Evolutionary conservation across 345 rosid species (phyloP), one percentile per base, ranked within the genome.

Genomic region (Xanthoceras sorbifolium): DNA sequence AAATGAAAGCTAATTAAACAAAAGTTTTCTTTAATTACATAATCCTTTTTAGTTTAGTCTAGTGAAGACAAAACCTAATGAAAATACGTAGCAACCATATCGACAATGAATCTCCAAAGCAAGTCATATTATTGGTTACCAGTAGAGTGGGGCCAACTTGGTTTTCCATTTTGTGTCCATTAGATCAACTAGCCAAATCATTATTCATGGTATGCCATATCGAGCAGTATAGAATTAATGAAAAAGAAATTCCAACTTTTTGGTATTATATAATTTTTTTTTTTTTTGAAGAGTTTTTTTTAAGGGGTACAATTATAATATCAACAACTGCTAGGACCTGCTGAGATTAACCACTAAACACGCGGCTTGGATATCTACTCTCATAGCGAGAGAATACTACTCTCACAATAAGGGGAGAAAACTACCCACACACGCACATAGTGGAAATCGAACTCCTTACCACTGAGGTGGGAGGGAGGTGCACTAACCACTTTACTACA

Each of bases 91-190:
- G 20, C 11, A 31, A 68, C 65, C 79, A 80, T 25, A 66, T 20
- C 63, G 67, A 83, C 73, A 73, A 6, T 57, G 71, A 11, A 75
- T 81, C 76, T 59, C 61, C 74, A 28, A 71, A 74, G 52, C 76
- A 72, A 69, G 75, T 55, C 38, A 0, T 28, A 54, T 54, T 67
- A 18, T 34, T 42, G 64, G 60, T 31, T 76, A 4, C 46, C n/a
- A 28, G 6, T 6, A 2, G 52, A 52, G 69, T 36, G 73, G 81
- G 64, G 70, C n/a, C 46, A 44, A 44, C 46, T 28, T 29, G 22
- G 32, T 42, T 62, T 46, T 26, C 20, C 25, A 12, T n/a, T 62
- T 29, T n/a, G 5, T 46, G 52, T 4, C 18, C 20, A 46, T 46
- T n/a, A 20, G 8, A 54, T 54, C 60, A 57, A 23, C 62, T n/a